Conservation (phyloP, 2,329 filamentous ascomycete species). For the Botrytis fragariae region DNA sequence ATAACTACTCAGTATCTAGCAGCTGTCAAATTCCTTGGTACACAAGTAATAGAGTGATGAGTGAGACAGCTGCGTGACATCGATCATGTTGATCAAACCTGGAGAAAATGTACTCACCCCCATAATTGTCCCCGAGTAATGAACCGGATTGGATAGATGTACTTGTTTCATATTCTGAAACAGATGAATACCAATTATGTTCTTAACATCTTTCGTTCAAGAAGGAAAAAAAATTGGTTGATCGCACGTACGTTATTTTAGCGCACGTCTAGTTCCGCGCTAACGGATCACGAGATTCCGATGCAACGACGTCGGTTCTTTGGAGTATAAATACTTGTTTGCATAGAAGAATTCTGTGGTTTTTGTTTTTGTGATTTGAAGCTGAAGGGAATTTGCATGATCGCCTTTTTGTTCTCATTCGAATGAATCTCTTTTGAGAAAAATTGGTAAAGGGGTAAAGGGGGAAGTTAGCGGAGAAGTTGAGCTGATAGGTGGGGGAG, state of each 20-base stretch:
- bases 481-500: not conserved
- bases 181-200: too few species aligned
- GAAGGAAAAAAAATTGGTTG: not conserved
- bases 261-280: not conserved
- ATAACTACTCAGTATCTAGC: too few species aligned
- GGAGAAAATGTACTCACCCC: not conserved
- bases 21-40: too few species aligned
- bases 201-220: too few species aligned
- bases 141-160: not conserved
- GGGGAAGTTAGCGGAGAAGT: not conserved
- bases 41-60: too few species aligned
- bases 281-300: not conserved
- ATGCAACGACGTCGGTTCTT: not conserved
- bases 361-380: too few species aligned
- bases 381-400: not conserved
- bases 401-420: not conserved
- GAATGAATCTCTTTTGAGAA: not conserved
- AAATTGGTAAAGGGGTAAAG: not conserved
- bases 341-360: not conserved
- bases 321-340: not conserved
- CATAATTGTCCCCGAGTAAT: not conserved
- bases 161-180: too few species aligned
- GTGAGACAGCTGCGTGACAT: not conserved
- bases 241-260: not conserved
- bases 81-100: not conserved